A percentile compares a stretch with the other conserved stretches of the same genome.
Conservation (phyloP, 2,329 filamentous ascomycete species). For the Colletotrichum spaethianum region DNA sequence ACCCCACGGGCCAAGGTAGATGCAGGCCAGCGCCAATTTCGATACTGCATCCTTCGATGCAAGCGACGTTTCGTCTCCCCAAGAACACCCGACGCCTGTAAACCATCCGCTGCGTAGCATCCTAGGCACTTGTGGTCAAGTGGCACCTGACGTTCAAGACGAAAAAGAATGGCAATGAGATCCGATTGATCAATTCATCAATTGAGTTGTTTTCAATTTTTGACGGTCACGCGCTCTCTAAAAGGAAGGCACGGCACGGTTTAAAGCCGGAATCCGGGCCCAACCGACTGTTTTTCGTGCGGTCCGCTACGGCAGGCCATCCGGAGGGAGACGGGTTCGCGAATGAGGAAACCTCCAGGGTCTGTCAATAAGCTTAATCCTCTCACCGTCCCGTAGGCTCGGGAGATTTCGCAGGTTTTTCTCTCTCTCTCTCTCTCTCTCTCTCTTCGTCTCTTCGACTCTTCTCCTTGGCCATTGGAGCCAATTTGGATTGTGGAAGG, state of each 20-base stretch:
- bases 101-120: constrained; percentile 3
- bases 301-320: constrained; percentile 3
- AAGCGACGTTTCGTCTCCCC: background rate
- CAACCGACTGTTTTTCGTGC: constrained; percentile 40
- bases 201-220: background rate
- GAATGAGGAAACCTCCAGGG: constrained; percentile 29
- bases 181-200: constrained; percentile 7
- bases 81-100: constrained; percentile 8
- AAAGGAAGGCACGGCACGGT: constrained; percentile 29
- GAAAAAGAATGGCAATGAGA: constrained; percentile 2
- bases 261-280: constrained; percentile 12
- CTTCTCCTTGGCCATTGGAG: background rate
- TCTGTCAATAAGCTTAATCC: constrained; percentile 40
- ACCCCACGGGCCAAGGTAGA: background rate
- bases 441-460: too few species aligned
- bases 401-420: constrained; percentile 30
- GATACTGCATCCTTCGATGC: background rate
- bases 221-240: constrained; percentile 18
- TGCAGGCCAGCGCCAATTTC: background rate
- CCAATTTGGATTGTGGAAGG: background rate
- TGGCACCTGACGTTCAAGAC: constrained; percentile 21
- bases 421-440: too few species aligned
- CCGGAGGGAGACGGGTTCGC: constrained; percentile 11
- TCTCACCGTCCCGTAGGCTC: constrained; percentile 18
- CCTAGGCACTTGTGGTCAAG: constrained; percentile 4